These are phyloP conservation scores for Pyrrhoderma noxium DNA, from an alignment of 1,284 basidiomycete species.

Conservation along the genomic window DNA sequence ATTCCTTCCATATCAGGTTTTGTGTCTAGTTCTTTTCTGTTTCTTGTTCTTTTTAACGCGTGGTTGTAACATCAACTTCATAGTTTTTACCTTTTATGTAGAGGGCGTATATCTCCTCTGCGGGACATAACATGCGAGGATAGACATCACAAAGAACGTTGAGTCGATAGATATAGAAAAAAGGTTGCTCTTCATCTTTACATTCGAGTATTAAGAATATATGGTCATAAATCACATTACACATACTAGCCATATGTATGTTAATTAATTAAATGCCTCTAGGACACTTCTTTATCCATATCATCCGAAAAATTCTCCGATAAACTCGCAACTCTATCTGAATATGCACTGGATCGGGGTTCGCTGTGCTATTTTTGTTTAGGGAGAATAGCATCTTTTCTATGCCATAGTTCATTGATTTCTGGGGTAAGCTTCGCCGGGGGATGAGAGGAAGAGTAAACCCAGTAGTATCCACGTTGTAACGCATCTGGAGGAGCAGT, in stretches of 20 bases:
- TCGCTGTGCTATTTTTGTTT: constrained; percentile 92
- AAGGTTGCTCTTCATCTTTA: constrained; percentile 91
- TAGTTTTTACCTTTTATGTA: constrained; percentile 50
- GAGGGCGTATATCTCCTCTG: constrained; percentile 39
- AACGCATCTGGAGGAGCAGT: constrained; percentile 58
- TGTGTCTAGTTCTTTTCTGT: constrained; percentile 1
- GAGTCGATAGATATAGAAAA: constrained; percentile 76
- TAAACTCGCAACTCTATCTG: constrained; percentile 66
- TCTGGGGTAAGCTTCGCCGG: constrained; percentile 57
- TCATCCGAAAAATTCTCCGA: constrained; percentile 62
- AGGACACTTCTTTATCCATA: constrained; percentile 40
- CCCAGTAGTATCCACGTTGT: constrained; percentile 74
- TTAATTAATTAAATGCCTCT: too few relatives aligned
- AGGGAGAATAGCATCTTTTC: constrained; percentile 64
- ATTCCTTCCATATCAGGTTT: background rate
- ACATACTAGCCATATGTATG: background rate
- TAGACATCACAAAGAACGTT: constrained; percentile 45
- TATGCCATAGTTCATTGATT: constrained; percentile 69
- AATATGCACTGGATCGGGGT: constrained; percentile 73
- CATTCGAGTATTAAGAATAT: constrained; percentile 91
- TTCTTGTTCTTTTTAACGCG: too few relatives aligned
- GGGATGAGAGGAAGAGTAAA: constrained; percentile 34
- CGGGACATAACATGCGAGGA: constrained; percentile 39
- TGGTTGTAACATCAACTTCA: too few relatives aligned
- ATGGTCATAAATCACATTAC: constrained; percentile 4